Evolutionary conservation across 2,329 filamentous ascomycete genomes (phyloP).

Genomic region (Penicillium sp.): DNA sequence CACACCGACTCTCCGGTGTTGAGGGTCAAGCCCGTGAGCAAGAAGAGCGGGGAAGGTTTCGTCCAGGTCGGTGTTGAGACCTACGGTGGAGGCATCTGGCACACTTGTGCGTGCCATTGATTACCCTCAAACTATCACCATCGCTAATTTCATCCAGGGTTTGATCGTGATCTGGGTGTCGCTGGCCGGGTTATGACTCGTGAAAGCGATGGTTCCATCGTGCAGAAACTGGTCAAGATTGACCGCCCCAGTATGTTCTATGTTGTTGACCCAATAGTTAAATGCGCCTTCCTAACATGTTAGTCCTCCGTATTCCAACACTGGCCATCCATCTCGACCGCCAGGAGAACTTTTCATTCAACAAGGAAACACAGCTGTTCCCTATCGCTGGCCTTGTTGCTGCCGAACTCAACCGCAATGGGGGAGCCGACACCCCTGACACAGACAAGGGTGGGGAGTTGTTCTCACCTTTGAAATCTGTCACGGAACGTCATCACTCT

Average conservation of each 20-base stretch:
- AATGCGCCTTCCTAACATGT: background rate
- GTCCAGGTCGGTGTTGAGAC: constrained; percentile 94
- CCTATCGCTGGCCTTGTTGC: constrained; percentile 86
- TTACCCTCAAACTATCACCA: background rate
- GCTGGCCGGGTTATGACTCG: constrained; percentile 84
- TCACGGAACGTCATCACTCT: constrained; percentile 83
- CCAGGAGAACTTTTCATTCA: constrained; percentile 81
- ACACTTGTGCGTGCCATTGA: constrained; percentile 63
- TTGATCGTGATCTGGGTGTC: constrained; percentile 88
- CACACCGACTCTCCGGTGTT: constrained; percentile 95
- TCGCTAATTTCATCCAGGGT: constrained; percentile 55
- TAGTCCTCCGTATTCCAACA: constrained; percentile 82
- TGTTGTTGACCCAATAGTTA: background rate
- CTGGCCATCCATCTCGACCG: constrained; percentile 92
- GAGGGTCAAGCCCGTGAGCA: constrained; percentile 90
- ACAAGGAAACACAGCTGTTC: constrained; percentile 95
- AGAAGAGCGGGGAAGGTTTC: constrained; percentile 81
- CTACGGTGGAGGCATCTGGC: constrained; percentile 96
- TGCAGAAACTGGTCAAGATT: constrained; percentile 84
- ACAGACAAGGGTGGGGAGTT: constrained; percentile 57
- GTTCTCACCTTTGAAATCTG: constrained; percentile 73
- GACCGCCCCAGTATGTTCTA: constrained; percentile 67
- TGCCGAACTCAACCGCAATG: constrained; percentile 80
- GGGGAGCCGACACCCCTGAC: constrained; percentile 40
- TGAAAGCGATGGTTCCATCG: constrained; percentile 69